A percentile compares a stretch with the other conserved stretches of the same genome.
phyloP scores from a whole-genome alignment of 768 basidiomycete genomes.

The Rickenella mellea region DNA sequence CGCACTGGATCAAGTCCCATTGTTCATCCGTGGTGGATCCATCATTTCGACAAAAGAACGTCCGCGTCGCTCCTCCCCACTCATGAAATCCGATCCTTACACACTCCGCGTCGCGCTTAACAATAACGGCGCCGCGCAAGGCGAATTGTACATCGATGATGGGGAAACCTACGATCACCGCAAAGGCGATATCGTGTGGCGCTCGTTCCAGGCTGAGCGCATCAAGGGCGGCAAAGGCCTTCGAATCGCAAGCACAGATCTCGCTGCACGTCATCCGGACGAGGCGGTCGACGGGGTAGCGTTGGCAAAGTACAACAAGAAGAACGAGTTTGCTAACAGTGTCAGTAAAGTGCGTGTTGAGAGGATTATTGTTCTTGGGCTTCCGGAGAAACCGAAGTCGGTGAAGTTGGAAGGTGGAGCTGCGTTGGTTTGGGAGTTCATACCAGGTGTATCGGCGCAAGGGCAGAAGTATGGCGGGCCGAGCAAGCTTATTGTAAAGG shows the following conservation, averaged over 20 bases:
- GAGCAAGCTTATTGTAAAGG: conserved; percentile 66
- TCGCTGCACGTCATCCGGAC: conserved; percentile 32
- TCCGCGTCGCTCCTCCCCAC: conserved; percentile 71
- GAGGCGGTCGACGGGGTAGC: conserved; percentile 44
- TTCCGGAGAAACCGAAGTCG: conserved; percentile 48
- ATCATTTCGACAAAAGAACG: conserved; percentile 84
- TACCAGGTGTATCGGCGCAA: conserved; percentile 42
- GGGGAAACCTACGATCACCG: conserved; percentile 74
- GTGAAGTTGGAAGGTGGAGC: conserved; percentile 33
- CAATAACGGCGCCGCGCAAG: conserved; percentile 47
- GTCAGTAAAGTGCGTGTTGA: conserved; percentile 70
- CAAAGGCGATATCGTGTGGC: conserved; percentile 78
- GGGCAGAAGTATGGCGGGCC: conserved; percentile 57
- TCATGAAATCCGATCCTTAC: conserved; percentile 91
- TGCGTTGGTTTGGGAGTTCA: conserved; percentile 62
- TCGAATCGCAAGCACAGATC: conserved; percentile 40
- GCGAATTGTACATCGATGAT: conserved; percentile 93
- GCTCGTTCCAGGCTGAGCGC: conserved; percentile 52
- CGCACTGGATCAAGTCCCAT: conserved; percentile 69
- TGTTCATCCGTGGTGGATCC: conserved; percentile 85
- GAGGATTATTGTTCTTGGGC: conserved; percentile 70
- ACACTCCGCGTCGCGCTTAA: conserved; percentile 79
- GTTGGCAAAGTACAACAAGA: conserved; percentile 37
- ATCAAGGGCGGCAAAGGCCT: conserved; percentile 34
- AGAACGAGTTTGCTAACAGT: conserved; percentile 60